Conservation (phyloP, 1,139 yeast species). For the Candida gigantensis region DNA sequence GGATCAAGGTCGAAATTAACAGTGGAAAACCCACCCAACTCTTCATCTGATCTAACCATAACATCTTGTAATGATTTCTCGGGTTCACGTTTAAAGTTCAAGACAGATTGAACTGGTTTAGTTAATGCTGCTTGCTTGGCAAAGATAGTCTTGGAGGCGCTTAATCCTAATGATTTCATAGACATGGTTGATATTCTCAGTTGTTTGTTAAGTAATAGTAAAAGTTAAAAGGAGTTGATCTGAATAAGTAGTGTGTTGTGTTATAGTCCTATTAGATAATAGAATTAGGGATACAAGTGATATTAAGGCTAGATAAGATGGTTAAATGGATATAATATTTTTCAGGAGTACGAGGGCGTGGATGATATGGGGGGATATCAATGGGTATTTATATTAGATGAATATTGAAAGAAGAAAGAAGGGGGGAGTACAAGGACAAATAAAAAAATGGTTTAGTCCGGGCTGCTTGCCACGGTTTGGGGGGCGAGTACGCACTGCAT, state of each 20-base stretch:
- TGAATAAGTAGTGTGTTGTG: not conserved
- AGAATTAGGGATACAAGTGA: not conserved
- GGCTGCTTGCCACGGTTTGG: too few species aligned
- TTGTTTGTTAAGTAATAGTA: not conserved
- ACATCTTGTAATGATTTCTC: conserved; percentile 43
- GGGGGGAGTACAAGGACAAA: too few species aligned
- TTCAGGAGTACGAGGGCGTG: too few species aligned
- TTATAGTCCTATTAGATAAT: not conserved
- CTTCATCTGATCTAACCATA: conserved; percentile 68
- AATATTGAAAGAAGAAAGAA: too few species aligned
- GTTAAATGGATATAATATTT: not conserved
- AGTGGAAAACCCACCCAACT: conserved; percentile 76
- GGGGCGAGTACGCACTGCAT: too few species aligned
- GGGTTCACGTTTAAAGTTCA: conserved; percentile 58
- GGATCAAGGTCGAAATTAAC: conserved; percentile 52
- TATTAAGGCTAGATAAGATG: not conserved
- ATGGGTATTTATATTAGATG: conserved; percentile 5
- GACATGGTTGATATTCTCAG: conserved; percentile 34
- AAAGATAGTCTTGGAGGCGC: conserved; percentile 39
- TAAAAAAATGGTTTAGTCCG: too few species aligned
- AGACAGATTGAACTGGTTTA: conserved; percentile 41
- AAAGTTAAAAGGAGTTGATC: not conserved
- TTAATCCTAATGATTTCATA: conserved; percentile 45
- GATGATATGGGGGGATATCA: conserved; percentile 6
- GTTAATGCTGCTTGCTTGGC: conserved; percentile 31